Base-by-base conservation (phyloP, 1,139 yeast species). In the Kodamaea sp. region DNA sequence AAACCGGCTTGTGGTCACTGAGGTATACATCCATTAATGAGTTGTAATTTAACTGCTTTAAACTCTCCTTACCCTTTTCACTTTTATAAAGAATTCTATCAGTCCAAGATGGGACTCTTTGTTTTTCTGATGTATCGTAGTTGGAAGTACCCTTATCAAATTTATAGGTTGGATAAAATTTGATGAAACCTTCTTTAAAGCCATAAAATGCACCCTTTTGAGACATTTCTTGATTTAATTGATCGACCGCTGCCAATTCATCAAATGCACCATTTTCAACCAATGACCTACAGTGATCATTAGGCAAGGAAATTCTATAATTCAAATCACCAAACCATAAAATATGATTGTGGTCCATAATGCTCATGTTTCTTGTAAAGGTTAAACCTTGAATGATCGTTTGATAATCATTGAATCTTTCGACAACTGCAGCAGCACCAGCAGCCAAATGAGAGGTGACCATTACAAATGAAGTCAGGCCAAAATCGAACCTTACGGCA, bases 291-390 rank as follows among this genome's bases (percentile, higher is more conserved):
- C 88, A 95, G 23, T 79, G 78, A 6, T 85, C 96, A 56, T 86
- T 88, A 0, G 86, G 75, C 50, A 89, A 62, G 24, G 78, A 69
- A 27, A 94, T 79, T 51, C 99, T 71, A 62, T 85, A 94, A 58
- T 94, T 94, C 60, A 94, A 84, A 61, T 94, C 99, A 4, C 99
- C 98, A 60, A 90, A 74, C 98, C 98, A 92, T 7, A 94, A 71
- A 4, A 89, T 76, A 29, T 83, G 79, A 56, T 92, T 97, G 57
- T 88, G 96, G 52, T 88, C 95, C 45, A 75, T 75, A 27, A 90
- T 78, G 22, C 75, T 72, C 46, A 66, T 68, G 43, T 88, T 86
- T 37, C 92, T 73, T 1, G 87, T 78, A 56, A 94, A 90, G 30
- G 84, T 71, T 40, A 92, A 67, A 1, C 95, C 95, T 40, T 79